Evolutionary conservation across 1,284 basidiomycete species (phyloP), one percentile per base, ranked within the genome.

Genomic region (Rhodotorula sp.): DNA sequence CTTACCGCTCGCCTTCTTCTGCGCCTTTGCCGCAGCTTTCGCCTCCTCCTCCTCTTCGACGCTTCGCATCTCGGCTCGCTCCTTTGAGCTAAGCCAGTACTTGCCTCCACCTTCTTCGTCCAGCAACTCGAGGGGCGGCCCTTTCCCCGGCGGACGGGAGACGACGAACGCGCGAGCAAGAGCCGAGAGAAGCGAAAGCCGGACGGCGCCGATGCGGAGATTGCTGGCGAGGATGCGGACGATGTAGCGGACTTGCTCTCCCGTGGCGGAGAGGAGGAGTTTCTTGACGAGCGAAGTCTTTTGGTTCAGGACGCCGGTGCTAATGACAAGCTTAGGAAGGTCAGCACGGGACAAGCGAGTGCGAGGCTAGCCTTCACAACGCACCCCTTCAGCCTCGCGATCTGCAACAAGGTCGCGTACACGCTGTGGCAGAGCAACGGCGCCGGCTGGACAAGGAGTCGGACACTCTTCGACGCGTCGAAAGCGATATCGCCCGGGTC

Each of bases 231-330:
- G 84, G 5, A 88, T 93, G 55, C 94, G 86, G 47, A 91, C 90
- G 26, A 97, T 83, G 77, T 89, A 97, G 45, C 93, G 86, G 28
- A 87, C 86, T 82, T 97, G 93, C 80, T 97, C 94, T 18, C 93
- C 94, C 67, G 86, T 87, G 1, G 92, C 89, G 12, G 92, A 86
- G 3, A 97, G 87, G 38, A 97, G 85, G 50, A 97, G 84, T 78
- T 88, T 89, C 76, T 93, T 89, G 3, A 94, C 89, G 43, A 92
- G 85, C 57, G 87, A 86, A 61, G 90, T 89, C 80, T 93, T 95
- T 71, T 87, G 84, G 76, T 87, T 89, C 5, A 86, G 85, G 61
- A 91, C 70, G 45, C 67, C 68, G 5, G 62, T 68, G 10, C 68
- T 66, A 43, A 5, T 5, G 3, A 18, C 34, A n/a, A 23, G 16